These are phyloP conservation scores for Globisporangium ultimum DNA, from an alignment of 352 stramenopile species.

Conservation along the genomic window DNA sequence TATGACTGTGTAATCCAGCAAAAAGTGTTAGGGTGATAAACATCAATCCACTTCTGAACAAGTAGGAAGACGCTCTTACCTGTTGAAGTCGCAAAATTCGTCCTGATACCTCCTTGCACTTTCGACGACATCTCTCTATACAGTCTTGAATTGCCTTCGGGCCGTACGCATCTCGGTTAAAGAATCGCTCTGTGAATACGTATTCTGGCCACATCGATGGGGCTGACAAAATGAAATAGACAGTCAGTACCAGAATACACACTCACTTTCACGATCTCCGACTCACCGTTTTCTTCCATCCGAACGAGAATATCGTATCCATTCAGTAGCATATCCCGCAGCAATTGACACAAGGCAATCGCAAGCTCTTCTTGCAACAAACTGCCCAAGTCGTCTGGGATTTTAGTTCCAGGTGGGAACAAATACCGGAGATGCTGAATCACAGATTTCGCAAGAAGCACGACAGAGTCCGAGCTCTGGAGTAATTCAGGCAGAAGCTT, in stretches of 20 bases:
- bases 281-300: constrained; percentile 76
- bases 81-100: constrained; percentile 72
- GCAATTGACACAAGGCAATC: constrained; percentile 60
- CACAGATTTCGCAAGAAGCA: constrained; percentile 76
- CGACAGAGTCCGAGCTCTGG: constrained; percentile 37
- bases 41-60: background rate
- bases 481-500: constrained; percentile 74
- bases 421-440: constrained; percentile 77
- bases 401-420: constrained; percentile 45
- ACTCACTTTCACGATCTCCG: background rate
- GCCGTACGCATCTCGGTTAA: constrained; percentile 49
- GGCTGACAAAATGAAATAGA: constrained; percentile 21
- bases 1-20: constrained; percentile 14
- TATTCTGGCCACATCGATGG: constrained; percentile 68
- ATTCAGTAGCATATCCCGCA: constrained; percentile 70
- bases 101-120: constrained; percentile 50
- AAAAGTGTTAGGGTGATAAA: background rate
- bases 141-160: constrained; percentile 45
- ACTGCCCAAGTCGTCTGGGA: constrained; percentile 36
- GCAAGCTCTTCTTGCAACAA: constrained; percentile 69
- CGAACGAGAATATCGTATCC: constrained; percentile 71
- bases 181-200: constrained; percentile 73
- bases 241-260: constrained; percentile 1
- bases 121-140: constrained; percentile 45
- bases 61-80: constrained; percentile 12